A percentile compares a stretch with the other conserved stretches of the same genome.
Evolutionary conservation across 2,329 filamentous ascomycete genomes (phyloP).

Genomic region (Talaromyces sp.): DNA sequence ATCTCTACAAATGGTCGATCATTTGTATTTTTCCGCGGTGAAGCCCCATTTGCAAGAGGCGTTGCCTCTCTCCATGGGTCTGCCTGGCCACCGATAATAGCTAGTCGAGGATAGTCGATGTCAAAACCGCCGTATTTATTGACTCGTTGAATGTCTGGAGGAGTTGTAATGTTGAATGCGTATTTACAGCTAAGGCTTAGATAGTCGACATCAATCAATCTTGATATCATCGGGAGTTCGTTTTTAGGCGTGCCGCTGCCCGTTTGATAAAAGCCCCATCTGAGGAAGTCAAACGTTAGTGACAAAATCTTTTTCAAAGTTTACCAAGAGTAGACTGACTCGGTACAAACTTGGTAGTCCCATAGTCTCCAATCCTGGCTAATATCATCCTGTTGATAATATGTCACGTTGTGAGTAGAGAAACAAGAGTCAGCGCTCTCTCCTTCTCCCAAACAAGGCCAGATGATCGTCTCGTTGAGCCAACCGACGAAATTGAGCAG

Average conservation of each 20-base stretch:
- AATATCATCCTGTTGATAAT: slow-evolving; percentile 42
- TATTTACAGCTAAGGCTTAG: slow-evolving; percentile 57
- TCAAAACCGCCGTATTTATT: slow-evolving; percentile 72
- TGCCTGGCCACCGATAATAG: slow-evolving; percentile 68
- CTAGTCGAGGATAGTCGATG: slow-evolving; percentile 69
- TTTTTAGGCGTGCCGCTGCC: slow-evolving; percentile 62
- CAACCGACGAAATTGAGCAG: slow-evolving; percentile 56
- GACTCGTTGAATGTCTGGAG: slow-evolving; percentile 57
- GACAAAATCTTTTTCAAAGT: not conserved
- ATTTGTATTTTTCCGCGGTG: slow-evolving; percentile 49
- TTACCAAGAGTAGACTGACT: slow-evolving; percentile 20
- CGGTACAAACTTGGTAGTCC: slow-evolving; percentile 54
- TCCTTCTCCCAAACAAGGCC: slow-evolving; percentile 29
- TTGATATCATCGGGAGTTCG: slow-evolving; percentile 65
- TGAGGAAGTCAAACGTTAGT: slow-evolving; percentile 16
- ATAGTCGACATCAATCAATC: slow-evolving; percentile 61
- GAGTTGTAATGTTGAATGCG: slow-evolving; percentile 63
- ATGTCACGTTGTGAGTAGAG: slow-evolving; percentile 42
- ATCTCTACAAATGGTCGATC: slow-evolving; percentile 71
- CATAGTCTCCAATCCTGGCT: slow-evolving; percentile 46
- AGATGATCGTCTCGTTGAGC: slow-evolving; percentile 41
- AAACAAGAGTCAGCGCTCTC: slow-evolving; percentile 49
- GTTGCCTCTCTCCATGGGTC: slow-evolving; percentile 77
- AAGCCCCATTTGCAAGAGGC: slow-evolving; percentile 60
- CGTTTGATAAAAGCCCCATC: slow-evolving; percentile 75